A percentile compares a stretch with the other conserved stretches of the same genome.
These are phyloP conservation scores for Coniferiporia sulphurascens DNA, from an alignment of 1,284 basidiomycete genomes.

Conservation along the genomic window DNA sequence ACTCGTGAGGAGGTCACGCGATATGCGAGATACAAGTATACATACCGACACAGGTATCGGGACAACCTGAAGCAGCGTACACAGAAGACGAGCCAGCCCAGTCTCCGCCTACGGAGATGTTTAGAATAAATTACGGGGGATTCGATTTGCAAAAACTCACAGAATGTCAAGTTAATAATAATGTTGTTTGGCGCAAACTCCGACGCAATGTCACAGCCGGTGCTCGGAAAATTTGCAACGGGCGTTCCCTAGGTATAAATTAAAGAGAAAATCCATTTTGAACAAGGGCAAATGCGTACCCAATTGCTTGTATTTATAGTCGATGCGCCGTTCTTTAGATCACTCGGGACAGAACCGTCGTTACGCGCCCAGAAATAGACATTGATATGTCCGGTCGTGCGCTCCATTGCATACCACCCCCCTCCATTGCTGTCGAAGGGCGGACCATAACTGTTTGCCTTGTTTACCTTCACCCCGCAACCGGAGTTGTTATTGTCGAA, in stretches of 20 bases:
- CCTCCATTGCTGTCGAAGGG: conserved; percentile 56
- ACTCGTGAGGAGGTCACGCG: not conserved
- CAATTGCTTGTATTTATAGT: conserved; percentile 38
- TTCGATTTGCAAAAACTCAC: conserved; percentile 19
- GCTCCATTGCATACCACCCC: conserved; percentile 52
- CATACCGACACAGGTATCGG: conserved; percentile 11
- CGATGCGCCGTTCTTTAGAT: conserved; percentile 34
- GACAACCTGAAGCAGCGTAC: conserved; percentile 7
- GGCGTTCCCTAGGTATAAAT: conserved; percentile 34
- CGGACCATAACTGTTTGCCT: conserved; percentile 47
- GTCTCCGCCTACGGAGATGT: conserved; percentile 12
- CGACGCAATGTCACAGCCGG: conserved; percentile 35
- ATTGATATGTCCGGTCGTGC: conserved; percentile 38
- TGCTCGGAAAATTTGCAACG: conserved; percentile 39
- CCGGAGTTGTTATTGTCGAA: conserved; percentile 53
- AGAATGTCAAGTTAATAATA: conserved; percentile 38
- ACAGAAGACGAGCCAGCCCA: conserved; percentile 16
- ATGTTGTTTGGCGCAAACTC: conserved; percentile 43
- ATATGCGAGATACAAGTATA: not conserved
- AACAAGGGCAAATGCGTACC: conserved; percentile 29
- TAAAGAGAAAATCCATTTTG: not conserved
- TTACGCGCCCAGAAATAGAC: conserved; percentile 50
- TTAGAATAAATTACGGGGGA: not conserved
- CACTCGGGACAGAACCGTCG: conserved; percentile 34
- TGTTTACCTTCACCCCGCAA: conserved; percentile 51